Conservation (phyloP, 108 stramenopile species). For the Pseudonitzschia multiseries region DNA sequence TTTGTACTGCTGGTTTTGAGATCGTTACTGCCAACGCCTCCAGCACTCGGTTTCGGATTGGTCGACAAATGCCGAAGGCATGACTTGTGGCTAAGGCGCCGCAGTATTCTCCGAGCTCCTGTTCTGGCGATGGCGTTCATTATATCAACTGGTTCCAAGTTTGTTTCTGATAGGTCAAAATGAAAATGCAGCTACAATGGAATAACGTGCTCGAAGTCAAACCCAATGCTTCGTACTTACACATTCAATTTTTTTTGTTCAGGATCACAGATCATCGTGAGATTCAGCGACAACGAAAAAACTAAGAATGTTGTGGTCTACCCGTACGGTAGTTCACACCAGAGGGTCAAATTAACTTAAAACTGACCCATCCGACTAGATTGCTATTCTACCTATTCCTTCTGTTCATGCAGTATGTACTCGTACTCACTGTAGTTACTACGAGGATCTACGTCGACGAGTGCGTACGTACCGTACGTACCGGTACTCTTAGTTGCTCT, state of each 20-base stretch:
- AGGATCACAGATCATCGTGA: background rate
- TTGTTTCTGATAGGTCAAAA: no score
- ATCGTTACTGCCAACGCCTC: background rate
- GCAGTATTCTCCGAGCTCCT: background rate
- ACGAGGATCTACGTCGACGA: background rate
- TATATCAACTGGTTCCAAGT: background rate
- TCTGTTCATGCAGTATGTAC: no score
- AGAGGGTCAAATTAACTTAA: background rate
- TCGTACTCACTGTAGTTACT: background rate
- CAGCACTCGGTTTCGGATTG: background rate
- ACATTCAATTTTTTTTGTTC: background rate
- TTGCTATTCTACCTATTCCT: background rate
- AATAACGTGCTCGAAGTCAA: background rate
- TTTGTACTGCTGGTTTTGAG: background rate
- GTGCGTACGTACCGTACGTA: background rate
- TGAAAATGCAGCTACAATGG: no score
- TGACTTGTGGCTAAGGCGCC: background rate
- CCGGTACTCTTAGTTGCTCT: no score
- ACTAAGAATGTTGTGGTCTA: no score
- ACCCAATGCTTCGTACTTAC: background rate
- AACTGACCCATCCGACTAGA: background rate
- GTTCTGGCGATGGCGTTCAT: background rate
- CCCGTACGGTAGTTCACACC: no score
- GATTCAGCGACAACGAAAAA: background rate
- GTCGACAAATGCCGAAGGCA: slow-evolving; percentile 1